Percentiles rank a stretch among this genome's conserved stretches.
Conservation (phyloP, 2,329 filamentous ascomycete species). For the Cladobotryum mycophilum region DNA sequence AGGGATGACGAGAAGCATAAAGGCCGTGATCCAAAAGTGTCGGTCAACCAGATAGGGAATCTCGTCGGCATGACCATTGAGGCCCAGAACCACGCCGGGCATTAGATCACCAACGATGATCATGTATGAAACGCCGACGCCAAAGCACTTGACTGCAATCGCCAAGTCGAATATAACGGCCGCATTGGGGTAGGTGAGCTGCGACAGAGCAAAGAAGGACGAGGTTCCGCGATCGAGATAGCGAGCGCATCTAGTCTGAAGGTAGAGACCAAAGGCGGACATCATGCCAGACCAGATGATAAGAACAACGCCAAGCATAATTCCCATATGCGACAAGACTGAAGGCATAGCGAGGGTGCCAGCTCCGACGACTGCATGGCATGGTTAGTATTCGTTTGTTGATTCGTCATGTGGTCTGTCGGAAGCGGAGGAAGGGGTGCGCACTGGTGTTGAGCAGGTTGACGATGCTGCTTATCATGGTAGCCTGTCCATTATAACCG, state of each 20-base stretch:
- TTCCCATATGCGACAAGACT: constrained; percentile 92
- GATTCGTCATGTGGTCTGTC: neutral
- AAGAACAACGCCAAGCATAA: constrained; percentile 73
- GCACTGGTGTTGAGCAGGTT: constrained; percentile 94
- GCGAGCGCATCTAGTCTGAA: constrained; percentile 85
- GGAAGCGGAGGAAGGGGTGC: constrained; percentile 19
- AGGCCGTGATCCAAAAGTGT: constrained; percentile 96
- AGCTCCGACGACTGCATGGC: constrained; percentile 70
- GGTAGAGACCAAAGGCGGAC: constrained; percentile 86
- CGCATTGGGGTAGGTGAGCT: constrained; percentile 94
- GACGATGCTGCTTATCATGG: constrained; percentile 85
- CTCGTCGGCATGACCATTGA: constrained; percentile 56
- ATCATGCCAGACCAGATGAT: constrained; percentile 89
- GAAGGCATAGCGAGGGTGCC: constrained; percentile 94
- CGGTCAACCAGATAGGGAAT: constrained; percentile 76
- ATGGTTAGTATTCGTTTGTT: constrained; percentile 10
- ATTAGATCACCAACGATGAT: constrained; percentile 99
- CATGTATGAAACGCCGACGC: constrained; percentile 92
- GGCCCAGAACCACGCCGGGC: constrained; percentile 85
- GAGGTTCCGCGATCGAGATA: constrained; percentile 85
- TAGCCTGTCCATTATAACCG: constrained; percentile 65
- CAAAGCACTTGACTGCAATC: constrained; percentile 97
- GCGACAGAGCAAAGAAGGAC: constrained; percentile 94
- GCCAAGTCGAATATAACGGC: constrained; percentile 92
- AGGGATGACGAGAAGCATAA: constrained; percentile 94